Evolutionary conservation across 2,329 filamentous ascomycete species (phyloP), one percentile per base, ranked within the genome.

Genomic region (Aspergillus quadrilineatus): DNA sequence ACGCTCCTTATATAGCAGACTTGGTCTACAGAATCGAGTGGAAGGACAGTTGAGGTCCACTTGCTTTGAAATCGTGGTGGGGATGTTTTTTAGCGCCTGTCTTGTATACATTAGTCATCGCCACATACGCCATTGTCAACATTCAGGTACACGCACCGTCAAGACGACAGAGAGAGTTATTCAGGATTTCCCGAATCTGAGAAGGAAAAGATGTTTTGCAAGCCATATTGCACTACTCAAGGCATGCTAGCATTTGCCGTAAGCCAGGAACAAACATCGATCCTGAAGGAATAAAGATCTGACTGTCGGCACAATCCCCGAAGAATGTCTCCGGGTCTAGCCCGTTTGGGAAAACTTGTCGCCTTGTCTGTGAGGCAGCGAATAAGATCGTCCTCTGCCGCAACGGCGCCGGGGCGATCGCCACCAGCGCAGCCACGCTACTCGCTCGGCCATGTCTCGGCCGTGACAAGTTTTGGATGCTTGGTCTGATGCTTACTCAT

Each of bases 51-150:
- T 14, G 14, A 37, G 34, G 10, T 53, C 50, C 50, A 53, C 50
- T 47, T 53, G 50, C 50, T 53, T 53, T 53, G 50, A 53, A 53
- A 53, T 53, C 50, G 7, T 2, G n/a, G 43, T 22, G 32, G 50
- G 32, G 42, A 17, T 41, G 37, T n/a, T n/a, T 17, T 22, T 22
- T 22, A 22, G 22, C 22, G 22, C 22, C 22, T 22, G n/a, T 7
- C 39, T 36, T 43, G 47, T 37, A 22, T 30, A 46, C 22, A 22
- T 42, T 42, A 42, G 39, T 22, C 39, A 42, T 42, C n/a, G 39
- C n/a, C n/a, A 17, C 6, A 7, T 12, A n/a, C 6, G n/a, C 14
- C 12, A 22, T 22, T 22, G 22, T 14, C 12, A 15, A 14, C 9
- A 39, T 12, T 6, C 37, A 39, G 37, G 12, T n/a, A 39, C 37